These are phyloP conservation scores for Linnemannia schmuckeri DNA, from an alignment of 192 early-diverging fungal species.

Conservation along the genomic window DNA sequence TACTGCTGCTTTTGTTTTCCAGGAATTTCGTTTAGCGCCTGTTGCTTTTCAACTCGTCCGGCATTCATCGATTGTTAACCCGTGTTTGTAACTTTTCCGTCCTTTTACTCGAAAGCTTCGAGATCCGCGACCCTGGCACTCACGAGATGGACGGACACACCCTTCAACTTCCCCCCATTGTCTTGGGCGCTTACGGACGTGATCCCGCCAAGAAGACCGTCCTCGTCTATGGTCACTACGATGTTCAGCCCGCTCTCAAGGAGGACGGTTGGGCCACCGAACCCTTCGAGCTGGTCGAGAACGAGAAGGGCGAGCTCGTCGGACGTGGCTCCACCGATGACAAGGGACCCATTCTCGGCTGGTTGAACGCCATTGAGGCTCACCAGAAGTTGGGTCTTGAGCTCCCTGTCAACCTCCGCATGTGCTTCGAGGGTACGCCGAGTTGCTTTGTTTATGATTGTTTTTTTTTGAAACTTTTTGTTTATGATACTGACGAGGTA, in stretches of 20 bases:
- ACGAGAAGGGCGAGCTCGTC: slow-evolving; percentile 83
- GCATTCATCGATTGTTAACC: neutral
- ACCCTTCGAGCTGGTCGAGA: slow-evolving; percentile 91
- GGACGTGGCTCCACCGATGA: slow-evolving; percentile 97
- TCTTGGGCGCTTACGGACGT: slow-evolving; percentile 91
- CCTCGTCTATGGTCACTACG: slow-evolving; percentile 98
- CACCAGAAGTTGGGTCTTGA: slow-evolving; percentile 93
- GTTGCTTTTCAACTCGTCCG: neutral
- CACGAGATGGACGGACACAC: slow-evolving; percentile 85
- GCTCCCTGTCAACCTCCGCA: slow-evolving; percentile 94
- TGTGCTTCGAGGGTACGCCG: slow-evolving; percentile 96
- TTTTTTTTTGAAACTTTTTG: neutral
- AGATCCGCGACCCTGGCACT: slow-evolving; percentile 80
- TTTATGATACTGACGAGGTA: neutral
- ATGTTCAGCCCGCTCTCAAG: slow-evolving; percentile 93
- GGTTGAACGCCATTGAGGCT: slow-evolving; percentile 96
- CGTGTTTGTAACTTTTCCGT: neutral
- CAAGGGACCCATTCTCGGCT: slow-evolving; percentile 97
- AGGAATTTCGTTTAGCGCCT: too few species aligned
- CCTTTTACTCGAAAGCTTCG: slow-evolving; percentile 48
- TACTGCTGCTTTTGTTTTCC: neutral
- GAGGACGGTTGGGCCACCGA: slow-evolving; percentile 93
- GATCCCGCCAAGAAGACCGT: slow-evolving; percentile 96
- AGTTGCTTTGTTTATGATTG: neutral
- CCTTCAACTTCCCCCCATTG: slow-evolving; percentile 90